Evolutionary conservation across 768 basidiomycete genomes (phyloP).

Genomic region (Lactifluus pinguis): DNA sequence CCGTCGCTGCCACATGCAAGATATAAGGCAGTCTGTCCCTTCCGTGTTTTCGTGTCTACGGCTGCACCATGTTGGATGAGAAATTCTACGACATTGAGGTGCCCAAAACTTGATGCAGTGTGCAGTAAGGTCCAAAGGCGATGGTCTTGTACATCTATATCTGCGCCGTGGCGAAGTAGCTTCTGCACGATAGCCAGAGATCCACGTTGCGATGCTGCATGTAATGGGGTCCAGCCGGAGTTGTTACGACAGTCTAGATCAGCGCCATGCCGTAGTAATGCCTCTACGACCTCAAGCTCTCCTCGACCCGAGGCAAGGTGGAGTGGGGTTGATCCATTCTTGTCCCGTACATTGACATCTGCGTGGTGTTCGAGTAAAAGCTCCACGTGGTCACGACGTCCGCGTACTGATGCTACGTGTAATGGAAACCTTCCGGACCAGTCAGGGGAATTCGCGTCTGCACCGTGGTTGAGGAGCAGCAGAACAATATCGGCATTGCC

Average conservation of each 20-base stretch:
- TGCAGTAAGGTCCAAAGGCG: background rate
- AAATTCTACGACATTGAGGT: background rate
- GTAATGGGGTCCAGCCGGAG: background rate
- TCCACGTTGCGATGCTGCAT: background rate
- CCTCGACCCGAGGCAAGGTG: accelerated
- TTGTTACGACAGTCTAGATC: background rate
- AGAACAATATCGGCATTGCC: background rate
- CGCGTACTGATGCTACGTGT: background rate
- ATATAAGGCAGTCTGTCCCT: background rate
- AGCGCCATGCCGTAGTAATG: background rate
- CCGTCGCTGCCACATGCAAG: accelerated
- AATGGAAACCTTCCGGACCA: background rate
- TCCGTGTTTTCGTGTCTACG: background rate
- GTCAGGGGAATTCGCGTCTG: background rate
- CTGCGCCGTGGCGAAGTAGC: background rate
- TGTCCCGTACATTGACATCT: background rate
- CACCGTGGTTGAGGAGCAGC: background rate
- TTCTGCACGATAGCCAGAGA: background rate
- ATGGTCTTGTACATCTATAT: background rate
- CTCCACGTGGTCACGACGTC: background rate
- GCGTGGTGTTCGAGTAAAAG: background rate
- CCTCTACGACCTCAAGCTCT: background rate
- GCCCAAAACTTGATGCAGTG: background rate
- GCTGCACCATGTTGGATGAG: background rate
- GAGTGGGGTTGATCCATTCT: background rate